Evolutionary conservation across 2,329 filamentous ascomycete species (phyloP), one percentile per base, ranked within the genome.

Genomic region (Penicillium sp.): DNA sequence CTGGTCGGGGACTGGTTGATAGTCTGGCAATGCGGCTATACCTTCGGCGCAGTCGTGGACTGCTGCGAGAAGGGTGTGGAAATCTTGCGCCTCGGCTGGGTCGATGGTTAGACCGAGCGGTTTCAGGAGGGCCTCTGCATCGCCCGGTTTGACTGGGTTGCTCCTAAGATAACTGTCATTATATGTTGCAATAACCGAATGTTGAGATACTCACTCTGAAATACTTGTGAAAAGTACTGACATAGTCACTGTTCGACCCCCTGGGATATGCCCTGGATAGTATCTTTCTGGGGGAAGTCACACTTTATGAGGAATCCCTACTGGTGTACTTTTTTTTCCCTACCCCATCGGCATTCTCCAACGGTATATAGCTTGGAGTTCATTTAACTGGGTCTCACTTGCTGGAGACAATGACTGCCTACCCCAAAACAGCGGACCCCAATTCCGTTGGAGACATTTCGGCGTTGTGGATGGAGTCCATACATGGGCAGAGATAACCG

Each of bases 11-110:
- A 57, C 38, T 1, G 73, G 68, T 26, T 75, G 67, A 49, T 77
- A 79, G 50, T 79, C 75, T 1, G 73, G 72, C 0, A 78, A 60
- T 12, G 59, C 62, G 3, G 66, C 61, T 34, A 78, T 62, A 0
- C 68, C 65, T 45, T 76, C 69, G 1, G 75, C 75, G 34, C 74
- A 75, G 46, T 78, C 75, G 49, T 78, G 75, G 0, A 77, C 71
- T 1, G 75, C 76, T 17, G 75, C 75, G 0, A 78, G 66, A 1
- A 78, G 68, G 9, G 70, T 69, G 19, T 72, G 64, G 49, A 76
- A 78, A 51, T 78, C 74, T 19, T 61, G 61, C 0, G 65, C 65
- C 34, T 75, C 71, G 12, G 65, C 58, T 0, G 64, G 56, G 6
- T 67, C 59, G 13, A 75, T 60, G 0, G 56, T 59, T 6, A 75